Conservation (phyloP, 805 yeast species). For the Nakazawaea populi region DNA sequence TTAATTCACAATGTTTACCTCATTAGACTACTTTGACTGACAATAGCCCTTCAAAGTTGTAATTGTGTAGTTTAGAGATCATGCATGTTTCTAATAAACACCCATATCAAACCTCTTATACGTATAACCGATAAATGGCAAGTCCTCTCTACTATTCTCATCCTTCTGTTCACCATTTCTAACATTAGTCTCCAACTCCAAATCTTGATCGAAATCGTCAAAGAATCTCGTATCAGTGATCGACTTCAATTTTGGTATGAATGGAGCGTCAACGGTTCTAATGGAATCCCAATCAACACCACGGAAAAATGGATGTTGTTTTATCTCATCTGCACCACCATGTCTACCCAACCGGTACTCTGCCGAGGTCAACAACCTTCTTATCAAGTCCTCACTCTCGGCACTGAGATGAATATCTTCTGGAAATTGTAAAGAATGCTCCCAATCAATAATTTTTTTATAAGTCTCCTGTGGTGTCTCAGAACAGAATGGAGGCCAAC, state of each 20-base stretch:
- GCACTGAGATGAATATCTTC: slow-evolving; percentile 87
- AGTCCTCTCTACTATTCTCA: slow-evolving; percentile 68
- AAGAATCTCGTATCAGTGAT: slow-evolving; percentile 95
- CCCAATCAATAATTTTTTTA: slow-evolving; percentile 87
- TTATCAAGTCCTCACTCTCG: slow-evolving; percentile 82
- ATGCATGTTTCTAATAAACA: slow-evolving; percentile 3
- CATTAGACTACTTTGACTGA: too few relatives aligned
- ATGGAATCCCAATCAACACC: slow-evolving; percentile 96
- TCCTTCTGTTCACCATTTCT: slow-evolving; percentile 13
- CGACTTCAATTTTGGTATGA: slow-evolving; percentile 84
- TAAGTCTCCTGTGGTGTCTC: slow-evolving; percentile 94
- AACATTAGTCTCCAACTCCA: slow-evolving; percentile 9
- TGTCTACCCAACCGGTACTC: slow-evolving; percentile 80
- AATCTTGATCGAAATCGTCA: slow-evolving; percentile 21
- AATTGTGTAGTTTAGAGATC: neutral
- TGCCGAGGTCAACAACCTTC: slow-evolving; percentile 68
- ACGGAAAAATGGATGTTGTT: slow-evolving; percentile 84
- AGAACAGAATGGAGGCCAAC: slow-evolving; percentile 97
- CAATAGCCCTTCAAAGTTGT: too few relatives aligned
- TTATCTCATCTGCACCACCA: slow-evolving; percentile 90
- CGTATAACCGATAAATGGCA: slow-evolving; percentile 97
- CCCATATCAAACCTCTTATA: slow-evolving; percentile 77
- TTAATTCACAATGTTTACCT: too few relatives aligned
- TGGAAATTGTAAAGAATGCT: slow-evolving; percentile 80
- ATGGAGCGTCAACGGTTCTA: slow-evolving; percentile 85